These are phyloP conservation scores for Arbutus unedo DNA, from an alignment of 148 eudicot genomes.

Conservation along the genomic window DNA sequence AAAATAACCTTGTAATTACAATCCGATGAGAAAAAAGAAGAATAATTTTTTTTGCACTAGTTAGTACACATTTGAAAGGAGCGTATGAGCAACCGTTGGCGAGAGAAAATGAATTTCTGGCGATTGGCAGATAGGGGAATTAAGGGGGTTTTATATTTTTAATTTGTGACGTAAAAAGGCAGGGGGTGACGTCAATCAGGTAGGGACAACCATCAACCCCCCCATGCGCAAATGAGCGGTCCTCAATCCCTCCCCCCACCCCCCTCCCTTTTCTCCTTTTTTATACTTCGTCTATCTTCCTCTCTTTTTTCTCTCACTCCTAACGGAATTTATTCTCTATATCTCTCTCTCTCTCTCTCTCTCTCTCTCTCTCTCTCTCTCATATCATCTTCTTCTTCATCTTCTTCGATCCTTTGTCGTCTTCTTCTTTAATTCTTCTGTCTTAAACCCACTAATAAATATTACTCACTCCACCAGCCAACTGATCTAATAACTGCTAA, in stretches of 20 bases:
- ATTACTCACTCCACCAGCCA: background rate
- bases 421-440: constrained; percentile 18
- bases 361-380: background rate
- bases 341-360: background rate
- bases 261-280: background rate
- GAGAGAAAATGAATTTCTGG: too few relatives aligned
- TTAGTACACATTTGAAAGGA: too few relatives aligned
- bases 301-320: background rate
- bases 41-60: too few relatives aligned
- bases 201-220: constrained; percentile 31
- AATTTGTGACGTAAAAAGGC: background rate
- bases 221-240: constrained; percentile 34
- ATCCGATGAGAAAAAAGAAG: too few relatives aligned
- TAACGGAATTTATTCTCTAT: constrained; percentile 10
- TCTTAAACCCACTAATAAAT: background rate
- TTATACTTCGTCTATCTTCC: background rate
- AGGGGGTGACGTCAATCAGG: constrained; percentile 25
- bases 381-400: background rate
- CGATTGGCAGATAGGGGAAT: background rate
- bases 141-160: background rate
- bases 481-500: background rate
- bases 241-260: constrained; percentile 7
- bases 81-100: too few relatives aligned
- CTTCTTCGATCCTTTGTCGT: constrained; percentile 19
- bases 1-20: too few relatives aligned